Evolutionary conservation across 2,329 filamentous ascomycete genomes (phyloP).

Genomic region (Fusarium albosuccineum): DNA sequence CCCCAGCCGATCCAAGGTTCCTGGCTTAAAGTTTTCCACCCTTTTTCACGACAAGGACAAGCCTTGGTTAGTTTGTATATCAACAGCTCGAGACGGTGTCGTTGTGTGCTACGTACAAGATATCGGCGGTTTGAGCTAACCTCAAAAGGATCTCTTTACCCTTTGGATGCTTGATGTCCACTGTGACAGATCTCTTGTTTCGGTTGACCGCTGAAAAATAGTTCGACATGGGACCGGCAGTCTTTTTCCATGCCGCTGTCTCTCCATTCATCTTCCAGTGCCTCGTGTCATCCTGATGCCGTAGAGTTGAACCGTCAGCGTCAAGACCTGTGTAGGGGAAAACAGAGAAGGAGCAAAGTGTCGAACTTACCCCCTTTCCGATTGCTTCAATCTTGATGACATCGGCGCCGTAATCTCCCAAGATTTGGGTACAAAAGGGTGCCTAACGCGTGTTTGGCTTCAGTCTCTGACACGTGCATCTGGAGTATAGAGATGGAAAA

Average conservation of each 20-base stretch:
- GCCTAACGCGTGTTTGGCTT: neutral
- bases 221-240: constrained; percentile 50
- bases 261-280: constrained; percentile 34
- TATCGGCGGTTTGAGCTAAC: constrained; percentile 53
- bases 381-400: constrained; percentile 55
- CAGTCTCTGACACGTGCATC: neutral
- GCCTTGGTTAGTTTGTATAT: too few relatives aligned
- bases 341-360: neutral
- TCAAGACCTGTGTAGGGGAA: too few relatives aligned
- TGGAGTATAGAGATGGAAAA: neutral
- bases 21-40: constrained; percentile 59
- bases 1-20: constrained; percentile 55
- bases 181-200: constrained; percentile 57
- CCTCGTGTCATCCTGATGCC: constrained; percentile 35
- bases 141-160: constrained; percentile 50
- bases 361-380: constrained; percentile 41
- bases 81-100: too few relatives aligned
- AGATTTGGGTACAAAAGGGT: constrained; percentile 52
- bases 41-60: constrained; percentile 14
- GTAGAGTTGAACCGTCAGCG: too few relatives aligned
- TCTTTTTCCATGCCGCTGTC: constrained; percentile 44
- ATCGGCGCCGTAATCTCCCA: constrained; percentile 59
- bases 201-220: constrained; percentile 60
- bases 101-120: constrained; percentile 28
- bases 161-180: constrained; percentile 48